These are phyloP conservation scores for Hepatocystis sp. DNA, from an alignment of 169 alveolate genomes.

Conservation along the genomic window DNA sequence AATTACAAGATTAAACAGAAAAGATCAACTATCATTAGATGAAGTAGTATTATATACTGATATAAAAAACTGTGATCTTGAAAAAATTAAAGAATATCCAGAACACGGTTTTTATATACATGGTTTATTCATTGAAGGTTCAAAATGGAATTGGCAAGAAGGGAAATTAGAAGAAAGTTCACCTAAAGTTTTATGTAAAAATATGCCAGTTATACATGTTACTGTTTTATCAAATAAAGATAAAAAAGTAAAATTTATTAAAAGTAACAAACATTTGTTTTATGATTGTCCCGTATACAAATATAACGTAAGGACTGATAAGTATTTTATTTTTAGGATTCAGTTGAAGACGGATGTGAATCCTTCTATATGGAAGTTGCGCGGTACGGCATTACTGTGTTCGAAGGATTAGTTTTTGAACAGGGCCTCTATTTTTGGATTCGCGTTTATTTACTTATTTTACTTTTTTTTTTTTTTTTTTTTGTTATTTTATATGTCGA, in stretches of 20 bases:
- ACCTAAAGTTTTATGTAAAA: constrained; percentile 88
- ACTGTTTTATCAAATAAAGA: constrained; percentile 92
- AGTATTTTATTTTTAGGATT: constrained; percentile 93
- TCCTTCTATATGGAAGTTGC: constrained; percentile 86
- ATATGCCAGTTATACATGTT: constrained; percentile 92
- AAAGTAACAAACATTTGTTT: constrained; percentile 88
- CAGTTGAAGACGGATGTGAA: constrained; percentile 90
- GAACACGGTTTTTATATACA: constrained; percentile 93
- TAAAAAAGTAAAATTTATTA: constrained; percentile 87
- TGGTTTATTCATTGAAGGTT: constrained; percentile 97
- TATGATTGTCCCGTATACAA: constrained; percentile 96
- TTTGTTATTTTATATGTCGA: background rate
- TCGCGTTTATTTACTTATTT: no score
- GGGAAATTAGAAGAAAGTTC: constrained; percentile 93
- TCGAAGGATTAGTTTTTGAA: constrained; percentile 78
- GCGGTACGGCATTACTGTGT: constrained; percentile 87
- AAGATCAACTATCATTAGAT: constrained; percentile 95
- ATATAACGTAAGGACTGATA: constrained; percentile 94
- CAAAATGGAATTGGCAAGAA: constrained; percentile 94
- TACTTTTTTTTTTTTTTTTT: no score
- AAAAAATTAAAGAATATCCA: constrained; percentile 86
- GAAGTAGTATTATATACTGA: constrained; percentile 94
- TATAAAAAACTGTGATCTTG: constrained; percentile 85
- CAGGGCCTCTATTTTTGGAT: background rate
- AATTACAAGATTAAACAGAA: constrained; percentile 92